These are phyloP conservation scores for Globisporangium cederbergense DNA, from an alignment of 352 stramenopile species.

Conservation along the genomic window DNA sequence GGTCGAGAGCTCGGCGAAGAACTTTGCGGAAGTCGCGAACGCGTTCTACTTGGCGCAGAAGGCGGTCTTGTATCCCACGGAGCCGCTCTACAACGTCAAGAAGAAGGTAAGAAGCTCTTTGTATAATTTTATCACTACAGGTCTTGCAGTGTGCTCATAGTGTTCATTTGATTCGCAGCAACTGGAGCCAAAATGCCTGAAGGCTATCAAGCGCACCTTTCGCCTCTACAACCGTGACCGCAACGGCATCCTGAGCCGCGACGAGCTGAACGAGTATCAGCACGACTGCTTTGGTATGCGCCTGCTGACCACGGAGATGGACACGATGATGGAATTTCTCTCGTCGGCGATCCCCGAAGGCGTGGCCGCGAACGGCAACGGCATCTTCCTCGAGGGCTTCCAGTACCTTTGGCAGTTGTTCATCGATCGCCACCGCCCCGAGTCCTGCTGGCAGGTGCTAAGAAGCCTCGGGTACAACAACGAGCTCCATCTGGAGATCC, in stretches of 20 bases:
- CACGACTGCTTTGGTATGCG: constrained; percentile 85
- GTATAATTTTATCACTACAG: neutral
- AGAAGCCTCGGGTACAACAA: constrained; percentile 83
- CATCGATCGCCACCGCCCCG: constrained; percentile 86
- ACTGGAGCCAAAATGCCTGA: constrained; percentile 78
- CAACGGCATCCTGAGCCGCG: constrained; percentile 74
- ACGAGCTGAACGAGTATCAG: constrained; percentile 89
- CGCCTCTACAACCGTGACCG: constrained; percentile 82
- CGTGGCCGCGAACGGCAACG: constrained; percentile 60
- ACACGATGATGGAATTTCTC: constrained; percentile 85
- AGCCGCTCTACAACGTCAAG: constrained; percentile 85
- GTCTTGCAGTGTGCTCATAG: neutral
- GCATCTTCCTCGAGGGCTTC: constrained; percentile 76
- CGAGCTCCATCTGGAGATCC: constrained; percentile 73
- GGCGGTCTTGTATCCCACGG: constrained; percentile 85
- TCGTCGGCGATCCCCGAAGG: constrained; percentile 58
- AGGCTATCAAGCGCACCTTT: constrained; percentile 86
- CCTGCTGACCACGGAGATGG: constrained; percentile 75
- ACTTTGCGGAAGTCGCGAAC: constrained; percentile 85
- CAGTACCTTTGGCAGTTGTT: constrained; percentile 85
- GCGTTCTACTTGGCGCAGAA: constrained; percentile 89
- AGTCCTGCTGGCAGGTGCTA: constrained; percentile 86
- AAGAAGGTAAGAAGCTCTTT: constrained; percentile 45
- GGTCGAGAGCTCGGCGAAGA: constrained; percentile 85
- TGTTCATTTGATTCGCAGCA: constrained; percentile 26